phyloP scores from a whole-genome alignment of 2,329 filamentous ascomycete species.

The Diplodia intermedia region DNA sequence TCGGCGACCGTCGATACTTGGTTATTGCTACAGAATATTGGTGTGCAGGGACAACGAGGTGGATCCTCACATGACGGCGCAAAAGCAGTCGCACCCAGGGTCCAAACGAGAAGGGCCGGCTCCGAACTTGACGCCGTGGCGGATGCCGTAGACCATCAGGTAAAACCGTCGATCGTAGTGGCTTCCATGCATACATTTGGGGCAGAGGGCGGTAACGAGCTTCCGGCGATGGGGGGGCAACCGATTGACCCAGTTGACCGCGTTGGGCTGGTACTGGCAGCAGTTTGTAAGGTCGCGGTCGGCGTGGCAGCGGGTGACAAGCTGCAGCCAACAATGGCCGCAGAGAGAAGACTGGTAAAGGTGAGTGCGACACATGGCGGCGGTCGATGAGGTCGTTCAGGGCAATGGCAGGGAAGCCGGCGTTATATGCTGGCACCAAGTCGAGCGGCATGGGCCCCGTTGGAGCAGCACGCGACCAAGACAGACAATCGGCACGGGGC shows the following conservation, averaged over 20 bases:
- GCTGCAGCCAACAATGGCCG: slow-evolving; percentile 57
- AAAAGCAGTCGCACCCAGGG: slow-evolving; percentile 10
- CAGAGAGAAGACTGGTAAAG: slow-evolving; percentile 56
- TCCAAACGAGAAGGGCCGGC: slow-evolving; percentile 13
- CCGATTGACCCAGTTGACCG: slow-evolving; percentile 30
- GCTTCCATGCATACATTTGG: slow-evolving; percentile 4
- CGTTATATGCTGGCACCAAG: not conserved
- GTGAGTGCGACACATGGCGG: slow-evolving; percentile 56
- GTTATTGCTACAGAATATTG: not conserved
- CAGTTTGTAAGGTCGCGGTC: slow-evolving; percentile 52
- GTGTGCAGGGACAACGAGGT: not conserved
- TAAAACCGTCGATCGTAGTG: not conserved
- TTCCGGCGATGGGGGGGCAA: slow-evolving; percentile 14
- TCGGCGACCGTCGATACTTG: not conserved
- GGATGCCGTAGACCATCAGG: slow-evolving; percentile 10
- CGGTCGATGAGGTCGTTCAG: not conserved
- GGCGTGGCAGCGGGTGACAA: slow-evolving; percentile 53
- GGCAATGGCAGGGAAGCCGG: not conserved
- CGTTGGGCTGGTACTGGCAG: slow-evolving; percentile 45
- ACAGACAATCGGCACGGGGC: not conserved
- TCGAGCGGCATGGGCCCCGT: not conserved
- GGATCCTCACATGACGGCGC: slow-evolving; percentile 15
- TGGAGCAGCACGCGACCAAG: not conserved
- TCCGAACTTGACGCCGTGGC: slow-evolving; percentile 22
- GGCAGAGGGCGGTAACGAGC: slow-evolving; percentile 3